These are phyloP conservation scores for Wilcoxina mikolae DNA, from an alignment of 495 filamentous ascomycete genomes.

Conservation along the genomic window DNA sequence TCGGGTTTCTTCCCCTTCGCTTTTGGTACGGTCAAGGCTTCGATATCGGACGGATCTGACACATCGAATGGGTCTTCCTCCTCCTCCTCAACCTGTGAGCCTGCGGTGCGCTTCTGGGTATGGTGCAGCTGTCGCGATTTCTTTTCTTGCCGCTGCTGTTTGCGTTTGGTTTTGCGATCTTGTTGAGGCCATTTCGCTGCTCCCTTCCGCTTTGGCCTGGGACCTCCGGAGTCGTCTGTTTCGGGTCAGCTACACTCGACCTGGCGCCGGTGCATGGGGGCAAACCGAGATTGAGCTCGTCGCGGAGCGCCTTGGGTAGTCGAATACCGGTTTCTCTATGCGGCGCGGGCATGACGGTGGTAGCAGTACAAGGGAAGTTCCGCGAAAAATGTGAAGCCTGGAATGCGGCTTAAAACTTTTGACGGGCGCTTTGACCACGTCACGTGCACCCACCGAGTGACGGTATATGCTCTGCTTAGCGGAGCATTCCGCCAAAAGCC, in stretches of 20 bases:
- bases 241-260: neutral
- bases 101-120: constrained; percentile 11
- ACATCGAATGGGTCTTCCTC: constrained; percentile 3
- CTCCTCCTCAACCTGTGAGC: constrained; percentile 1
- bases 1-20: constrained; percentile 26
- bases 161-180: constrained; percentile 38
- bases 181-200: constrained; percentile 12
- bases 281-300: constrained; percentile 41
- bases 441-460: too few relatives aligned
- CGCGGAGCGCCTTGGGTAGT: constrained; percentile 45
- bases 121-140: constrained; percentile 26
- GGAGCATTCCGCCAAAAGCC: too few relatives aligned
- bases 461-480: too few relatives aligned
- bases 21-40: neutral
- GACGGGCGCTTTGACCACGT: too few relatives aligned
- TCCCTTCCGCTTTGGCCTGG: constrained; percentile 7
- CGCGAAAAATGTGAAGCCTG: neutral
- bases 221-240: neutral
- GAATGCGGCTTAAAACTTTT: neutral
- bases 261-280: neutral
- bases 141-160: constrained; percentile 35
- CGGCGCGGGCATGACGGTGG: neutral
- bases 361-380: neutral
- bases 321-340: constrained; percentile 16
- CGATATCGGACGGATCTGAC: neutral